phyloP scores from a whole-genome alignment of 1,284 basidiomycete species.

The Heterobasidion irregulare region DNA sequence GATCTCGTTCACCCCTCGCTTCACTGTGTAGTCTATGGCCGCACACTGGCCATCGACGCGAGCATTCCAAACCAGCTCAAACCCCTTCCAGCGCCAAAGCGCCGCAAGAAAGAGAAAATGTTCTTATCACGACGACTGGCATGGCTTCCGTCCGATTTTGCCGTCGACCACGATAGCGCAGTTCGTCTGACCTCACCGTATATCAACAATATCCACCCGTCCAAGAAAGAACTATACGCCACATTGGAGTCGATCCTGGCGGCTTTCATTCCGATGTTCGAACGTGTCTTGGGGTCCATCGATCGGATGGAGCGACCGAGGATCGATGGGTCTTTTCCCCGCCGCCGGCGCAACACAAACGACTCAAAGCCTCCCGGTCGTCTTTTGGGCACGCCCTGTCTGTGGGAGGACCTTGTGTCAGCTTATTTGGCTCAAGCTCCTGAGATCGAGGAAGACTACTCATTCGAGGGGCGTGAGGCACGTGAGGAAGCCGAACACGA shows the following conservation, averaged over 20 bases:
- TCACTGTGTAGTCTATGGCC: conserved; percentile 6
- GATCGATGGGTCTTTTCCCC: background rate
- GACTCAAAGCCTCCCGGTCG: background rate
- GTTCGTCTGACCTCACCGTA: background rate
- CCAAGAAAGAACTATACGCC: conserved; percentile 19
- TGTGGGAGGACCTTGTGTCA: background rate
- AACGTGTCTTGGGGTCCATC: background rate
- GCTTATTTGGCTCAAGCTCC: background rate
- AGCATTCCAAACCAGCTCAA: background rate
- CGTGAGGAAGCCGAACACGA: background rate
- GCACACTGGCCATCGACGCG: background rate
- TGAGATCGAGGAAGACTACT: background rate
- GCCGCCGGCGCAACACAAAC: background rate
- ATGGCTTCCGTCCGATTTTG: background rate
- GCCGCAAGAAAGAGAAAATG: background rate
- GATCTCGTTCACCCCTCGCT: conserved; percentile 11
- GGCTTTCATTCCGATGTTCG: background rate
- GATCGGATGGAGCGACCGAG: background rate
- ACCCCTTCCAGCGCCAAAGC: background rate
- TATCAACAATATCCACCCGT: conserved; percentile 26
- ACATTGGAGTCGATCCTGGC: conserved; percentile 23
- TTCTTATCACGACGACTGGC: background rate
- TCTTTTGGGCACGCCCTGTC: background rate
- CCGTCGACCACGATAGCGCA: background rate
- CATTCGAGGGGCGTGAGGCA: background rate